phyloP scores from a whole-genome alignment of 1,284 basidiomycete species.

The Apiotrichum sp. region DNA sequence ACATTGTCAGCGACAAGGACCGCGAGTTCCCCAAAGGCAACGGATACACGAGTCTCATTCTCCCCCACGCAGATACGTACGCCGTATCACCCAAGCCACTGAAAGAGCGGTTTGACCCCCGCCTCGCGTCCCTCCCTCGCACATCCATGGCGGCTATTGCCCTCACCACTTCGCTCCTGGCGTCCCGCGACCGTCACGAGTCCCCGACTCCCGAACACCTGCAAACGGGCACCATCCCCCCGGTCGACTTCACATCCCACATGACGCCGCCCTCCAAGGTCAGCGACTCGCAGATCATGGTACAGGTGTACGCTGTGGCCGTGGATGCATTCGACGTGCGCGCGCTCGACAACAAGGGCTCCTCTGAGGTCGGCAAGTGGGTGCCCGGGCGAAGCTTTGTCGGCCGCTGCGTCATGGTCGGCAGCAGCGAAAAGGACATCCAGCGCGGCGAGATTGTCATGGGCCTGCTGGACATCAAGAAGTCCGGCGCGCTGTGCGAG shows the following conservation, averaged over 20 bases:
- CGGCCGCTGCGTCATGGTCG: constrained; percentile 68
- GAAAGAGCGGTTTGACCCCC: constrained; percentile 53
- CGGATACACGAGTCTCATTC: constrained; percentile 52
- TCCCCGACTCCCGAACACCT: constrained; percentile 50
- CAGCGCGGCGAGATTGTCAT: constrained; percentile 75
- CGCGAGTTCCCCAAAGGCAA: constrained; percentile 20
- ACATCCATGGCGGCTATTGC: constrained; percentile 80
- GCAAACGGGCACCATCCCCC: constrained; percentile 39
- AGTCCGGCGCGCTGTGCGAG: constrained; percentile 69
- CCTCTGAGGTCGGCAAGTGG: constrained; percentile 41
- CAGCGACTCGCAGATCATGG: constrained; percentile 60
- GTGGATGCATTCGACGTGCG: constrained; percentile 66
- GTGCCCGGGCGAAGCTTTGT: constrained; percentile 77
- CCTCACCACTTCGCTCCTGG: constrained; percentile 22
- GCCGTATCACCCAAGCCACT: constrained; percentile 35
- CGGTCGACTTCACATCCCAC: constrained; percentile 59
- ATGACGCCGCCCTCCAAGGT: constrained; percentile 68
- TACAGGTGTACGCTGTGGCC: constrained; percentile 79
- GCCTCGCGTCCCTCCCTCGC: constrained; percentile 66
- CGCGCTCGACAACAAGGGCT: constrained; percentile 53
- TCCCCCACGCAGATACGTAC: constrained; percentile 56
- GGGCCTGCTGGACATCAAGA: constrained; percentile 60
- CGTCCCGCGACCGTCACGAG: constrained; percentile 9
- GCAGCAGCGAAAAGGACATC: constrained; percentile 68
- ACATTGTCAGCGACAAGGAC: constrained; percentile 30